Evolutionary conservation across 2,329 filamentous ascomycete species (phyloP).

Genomic region (Nectriaceae sp.): DNA sequence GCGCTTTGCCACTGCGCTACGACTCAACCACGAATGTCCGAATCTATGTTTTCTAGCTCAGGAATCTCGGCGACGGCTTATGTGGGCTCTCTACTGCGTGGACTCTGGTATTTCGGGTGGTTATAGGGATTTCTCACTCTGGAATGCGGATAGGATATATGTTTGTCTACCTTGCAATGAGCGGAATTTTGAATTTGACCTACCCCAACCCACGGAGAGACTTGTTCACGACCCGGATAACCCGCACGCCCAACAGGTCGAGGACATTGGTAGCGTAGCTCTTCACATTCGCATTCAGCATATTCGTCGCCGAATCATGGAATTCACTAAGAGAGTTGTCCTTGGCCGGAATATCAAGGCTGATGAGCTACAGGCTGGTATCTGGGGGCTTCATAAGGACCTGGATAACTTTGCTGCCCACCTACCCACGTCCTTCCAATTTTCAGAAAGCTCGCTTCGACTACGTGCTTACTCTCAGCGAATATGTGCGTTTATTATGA

Average conservation of each 20-base stretch:
- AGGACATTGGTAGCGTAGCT: slow-evolving; percentile 57
- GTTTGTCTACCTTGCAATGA: slow-evolving; percentile 46
- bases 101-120: slow-evolving; percentile 45
- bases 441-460: slow-evolving; percentile 57
- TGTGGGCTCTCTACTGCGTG: slow-evolving; percentile 48
- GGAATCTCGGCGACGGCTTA: slow-evolving; percentile 44
- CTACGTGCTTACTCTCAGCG: slow-evolving; percentile 58
- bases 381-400: slow-evolving; percentile 50
- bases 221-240: slow-evolving; percentile 48
- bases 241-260: slow-evolving; percentile 42
- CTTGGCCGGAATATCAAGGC: slow-evolving; percentile 41
- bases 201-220: slow-evolving; percentile 55
- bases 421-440: slow-evolving; percentile 57
- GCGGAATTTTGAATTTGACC: slow-evolving; percentile 56
- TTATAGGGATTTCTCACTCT: slow-evolving; percentile 47
- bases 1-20: slow-evolving; percentile 43
- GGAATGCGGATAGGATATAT: slow-evolving; percentile 43
- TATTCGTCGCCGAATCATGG: slow-evolving; percentile 55
- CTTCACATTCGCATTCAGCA: slow-evolving; percentile 59
- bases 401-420: slow-evolving; percentile 55
- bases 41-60: slow-evolving; percentile 42
- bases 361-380: slow-evolving; percentile 43
- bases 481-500: slow-evolving; percentile 61
- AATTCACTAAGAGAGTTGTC: slow-evolving; percentile 50
- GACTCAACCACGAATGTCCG: slow-evolving; percentile 45